Base-by-base conservation (phyloP, 2,329 filamentous ascomycete genomes). In the Verticillium tricorpus region DNA sequence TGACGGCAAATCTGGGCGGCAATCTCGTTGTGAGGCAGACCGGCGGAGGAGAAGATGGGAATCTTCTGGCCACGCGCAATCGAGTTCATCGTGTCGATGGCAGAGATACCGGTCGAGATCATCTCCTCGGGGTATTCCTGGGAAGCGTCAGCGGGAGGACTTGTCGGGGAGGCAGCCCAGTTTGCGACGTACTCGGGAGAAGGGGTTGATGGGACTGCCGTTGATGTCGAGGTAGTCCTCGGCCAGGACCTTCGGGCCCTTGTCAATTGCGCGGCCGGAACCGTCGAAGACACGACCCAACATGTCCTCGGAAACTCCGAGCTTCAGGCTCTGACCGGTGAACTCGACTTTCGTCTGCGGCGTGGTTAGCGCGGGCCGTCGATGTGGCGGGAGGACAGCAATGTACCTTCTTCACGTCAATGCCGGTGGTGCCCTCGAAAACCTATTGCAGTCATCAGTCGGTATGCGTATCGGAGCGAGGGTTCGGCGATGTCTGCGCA, bases 141-240 rank as follows among this genome's bases (percentile, higher is more conserved):
- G 28, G 52, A 62, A 50, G 28, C n/a, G 19, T 50, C 6, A 50
- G 45, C 45, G 37, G 37, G 37, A 50, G 2, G 9, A n/a, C 45
- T 22, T 25, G n/a, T 22, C 22, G 14, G n/a, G 14, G 11, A 15
- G 35, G 14, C 5, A 28, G 28, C 28, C 28, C 28, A 59, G 59
- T 39, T 31, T 56, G 54, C 12, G 61, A 73, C 86, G 71, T 85
- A 96, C 94, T 83, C 95, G 88, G 64, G 93, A 94, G 82, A 95
- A 98, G 65, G 95, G 95, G 82, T 99, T 99, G 81, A 99, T 99
- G 63, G 95, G 94, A 77, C 89, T 95, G 74, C 95, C 95, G 83
- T 99, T 99, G 82, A 99, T 99, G 77, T 99, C 96, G 70, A 99
- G 85, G 78, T 96, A 99, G 71, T 99, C 95, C 79, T 99, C 95